These are phyloP conservation scores for Calonectria pauciramosa DNA, from an alignment of 2,329 filamentous ascomycete genomes.

Conservation along the genomic window DNA sequence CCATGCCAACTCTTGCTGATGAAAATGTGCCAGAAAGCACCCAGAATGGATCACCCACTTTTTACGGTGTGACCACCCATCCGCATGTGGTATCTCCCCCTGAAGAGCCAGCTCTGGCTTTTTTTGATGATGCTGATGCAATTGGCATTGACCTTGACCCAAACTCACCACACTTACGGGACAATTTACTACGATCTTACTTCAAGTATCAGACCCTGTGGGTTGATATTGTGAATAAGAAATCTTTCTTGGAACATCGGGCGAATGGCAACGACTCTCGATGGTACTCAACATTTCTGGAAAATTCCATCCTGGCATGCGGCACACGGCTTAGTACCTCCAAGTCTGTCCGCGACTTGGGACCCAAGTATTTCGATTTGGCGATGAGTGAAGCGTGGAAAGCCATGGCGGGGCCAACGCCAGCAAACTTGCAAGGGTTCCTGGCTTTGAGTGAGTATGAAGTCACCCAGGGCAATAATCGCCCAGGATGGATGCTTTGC, in stretches of 20 bases:
- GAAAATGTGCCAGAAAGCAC: background rate
- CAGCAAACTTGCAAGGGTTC: slow-evolving; percentile 28
- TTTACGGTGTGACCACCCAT: slow-evolving; percentile 28
- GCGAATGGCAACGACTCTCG: background rate
- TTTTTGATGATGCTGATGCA: slow-evolving; percentile 4
- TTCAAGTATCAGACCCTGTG: slow-evolving; percentile 30
- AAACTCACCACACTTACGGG: slow-evolving; percentile 10
- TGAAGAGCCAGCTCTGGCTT: background rate
- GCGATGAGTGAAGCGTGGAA: slow-evolving; percentile 11
- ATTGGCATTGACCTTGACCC: slow-evolving; percentile 24
- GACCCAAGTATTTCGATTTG: slow-evolving; percentile 14
- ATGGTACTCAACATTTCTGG: slow-evolving; percentile 29
- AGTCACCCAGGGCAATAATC: slow-evolving; percentile 27
- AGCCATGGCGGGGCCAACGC: slow-evolving; percentile 28
- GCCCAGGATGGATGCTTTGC: slow-evolving; percentile 30
- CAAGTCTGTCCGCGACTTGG: slow-evolving; percentile 25
- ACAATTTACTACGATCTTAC: slow-evolving; percentile 20
- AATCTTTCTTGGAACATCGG: slow-evolving; percentile 6
- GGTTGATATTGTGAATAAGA: slow-evolving; percentile 28
- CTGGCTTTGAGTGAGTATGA: slow-evolving; percentile 27
- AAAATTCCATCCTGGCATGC: slow-evolving; percentile 28
- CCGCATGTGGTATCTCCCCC: slow-evolving; percentile 22
- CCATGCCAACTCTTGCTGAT: background rate
- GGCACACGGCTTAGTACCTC: slow-evolving; percentile 24
- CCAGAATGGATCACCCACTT: slow-evolving; percentile 6